Evolutionary conservation across 2,329 filamentous ascomycete genomes (phyloP).

Genomic region (Lachnellula willkommii): DNA sequence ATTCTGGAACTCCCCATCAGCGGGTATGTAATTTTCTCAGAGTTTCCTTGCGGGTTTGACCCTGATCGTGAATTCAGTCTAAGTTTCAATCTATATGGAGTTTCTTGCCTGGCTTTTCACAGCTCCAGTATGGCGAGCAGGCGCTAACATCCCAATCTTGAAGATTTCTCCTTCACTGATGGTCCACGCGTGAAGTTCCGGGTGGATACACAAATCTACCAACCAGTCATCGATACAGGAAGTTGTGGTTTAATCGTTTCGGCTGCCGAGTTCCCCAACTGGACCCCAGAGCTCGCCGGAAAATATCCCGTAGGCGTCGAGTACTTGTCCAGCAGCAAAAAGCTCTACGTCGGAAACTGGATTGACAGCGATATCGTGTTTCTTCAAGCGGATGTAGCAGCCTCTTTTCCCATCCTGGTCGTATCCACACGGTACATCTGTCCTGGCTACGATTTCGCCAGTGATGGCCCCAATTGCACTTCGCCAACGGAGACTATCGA

Average conservation of each 20-base stretch:
- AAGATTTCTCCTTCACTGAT: not conserved
- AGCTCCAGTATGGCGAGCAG: too few relatives aligned
- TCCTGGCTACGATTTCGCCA: conserved; percentile 1
- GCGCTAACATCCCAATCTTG: not conserved
- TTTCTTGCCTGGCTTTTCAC: too few relatives aligned
- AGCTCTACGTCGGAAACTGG: conserved; percentile 7
- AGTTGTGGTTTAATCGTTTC: conserved; percentile 7
- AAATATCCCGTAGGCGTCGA: conserved; percentile 5
- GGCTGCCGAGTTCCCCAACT: conserved; percentile 3
- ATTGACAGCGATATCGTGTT: conserved; percentile 7
- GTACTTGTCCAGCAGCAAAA: conserved; percentile 8
- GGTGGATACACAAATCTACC: not conserved
- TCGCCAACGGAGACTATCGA: not conserved
- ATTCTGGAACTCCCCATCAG: not conserved
- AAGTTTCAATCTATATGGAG: not conserved
- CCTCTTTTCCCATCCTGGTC: conserved; percentile 5
- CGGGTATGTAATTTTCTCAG: not conserved
- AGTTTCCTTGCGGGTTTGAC: not conserved
- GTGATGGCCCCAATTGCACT: conserved; percentile 4
- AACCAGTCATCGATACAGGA: conserved; percentile 6
- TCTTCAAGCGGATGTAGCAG: not conserved
- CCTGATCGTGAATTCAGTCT: not conserved
- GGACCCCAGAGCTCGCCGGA: not conserved
- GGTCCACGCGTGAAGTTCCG: not conserved
- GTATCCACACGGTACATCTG: conserved; percentile 1